Percentiles rank a stretch among this genome's conserved stretches.
Conservation (phyloP, 345 rosid genomes). For the Aethionema arabicum region DNA sequence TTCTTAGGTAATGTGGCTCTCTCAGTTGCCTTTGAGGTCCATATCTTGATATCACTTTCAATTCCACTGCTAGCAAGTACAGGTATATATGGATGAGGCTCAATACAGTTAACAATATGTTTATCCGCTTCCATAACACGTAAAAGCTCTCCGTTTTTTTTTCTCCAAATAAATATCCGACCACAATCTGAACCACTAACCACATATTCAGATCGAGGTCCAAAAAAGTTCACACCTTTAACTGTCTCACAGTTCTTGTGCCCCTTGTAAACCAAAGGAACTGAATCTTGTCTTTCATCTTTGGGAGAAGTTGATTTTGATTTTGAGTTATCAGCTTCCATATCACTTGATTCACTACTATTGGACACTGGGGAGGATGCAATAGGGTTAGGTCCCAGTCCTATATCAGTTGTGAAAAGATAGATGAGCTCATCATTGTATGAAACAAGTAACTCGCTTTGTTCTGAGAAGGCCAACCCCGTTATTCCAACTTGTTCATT, state of each 20-base stretch:
- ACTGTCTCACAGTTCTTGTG: slow-evolving; percentile 75
- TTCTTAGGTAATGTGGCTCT: slow-evolving; percentile 67
- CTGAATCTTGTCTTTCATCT: slow-evolving; percentile 25
- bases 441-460: slow-evolving; percentile 86
- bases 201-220: slow-evolving; percentile 87
- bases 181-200: slow-evolving; percentile 98
- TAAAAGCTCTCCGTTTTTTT: slow-evolving; percentile 68
- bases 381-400: slow-evolving; percentile 58
- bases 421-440: slow-evolving; percentile 75
- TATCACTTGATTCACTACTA: slow-evolving; percentile 41
- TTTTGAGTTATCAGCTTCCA: too few relatives aligned
- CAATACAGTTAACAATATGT: slow-evolving; percentile 76
- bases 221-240: slow-evolving; percentile 83
- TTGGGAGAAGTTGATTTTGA: slow-evolving; percentile 26
- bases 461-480: slow-evolving; percentile 85
- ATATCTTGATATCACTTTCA: slow-evolving; percentile 80
- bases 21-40: slow-evolving; percentile 71
- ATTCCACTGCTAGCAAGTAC: slow-evolving; percentile 87
- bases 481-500: slow-evolving; percentile 65
- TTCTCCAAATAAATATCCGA: slow-evolving; percentile 87
- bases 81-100: slow-evolving; percentile 70
- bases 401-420: slow-evolving; percentile 72
- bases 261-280: slow-evolving; percentile 72
- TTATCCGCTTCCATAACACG: slow-evolving; percentile 83
- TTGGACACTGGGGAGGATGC: slow-evolving; percentile 38